These are phyloP conservation scores for Suhomyces bribrorum DNA, from an alignment of 1,139 yeast genomes.

Conservation along the genomic window DNA sequence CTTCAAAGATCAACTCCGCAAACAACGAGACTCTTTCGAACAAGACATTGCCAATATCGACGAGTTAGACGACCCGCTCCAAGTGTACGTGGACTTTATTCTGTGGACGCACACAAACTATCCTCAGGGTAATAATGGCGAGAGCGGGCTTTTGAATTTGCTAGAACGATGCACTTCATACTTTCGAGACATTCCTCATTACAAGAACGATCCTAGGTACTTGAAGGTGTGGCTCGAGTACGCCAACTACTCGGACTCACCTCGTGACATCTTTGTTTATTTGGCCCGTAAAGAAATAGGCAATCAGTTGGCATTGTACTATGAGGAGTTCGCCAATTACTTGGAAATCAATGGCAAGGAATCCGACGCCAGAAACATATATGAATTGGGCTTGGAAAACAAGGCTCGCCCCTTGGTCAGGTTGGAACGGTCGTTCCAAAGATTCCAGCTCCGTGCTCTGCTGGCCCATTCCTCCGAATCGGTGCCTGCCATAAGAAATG, in stretches of 20 bases:
- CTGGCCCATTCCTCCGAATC: not conserved
- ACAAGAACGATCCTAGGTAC: conserved; percentile 81
- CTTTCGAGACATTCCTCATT: conserved; percentile 64
- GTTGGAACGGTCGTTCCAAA: conserved; percentile 49
- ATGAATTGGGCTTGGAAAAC: conserved; percentile 57
- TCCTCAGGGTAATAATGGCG: conserved; percentile 68
- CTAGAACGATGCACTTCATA: conserved; percentile 73
- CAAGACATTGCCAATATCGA: conserved; percentile 44
- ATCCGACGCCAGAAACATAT: conserved; percentile 65
- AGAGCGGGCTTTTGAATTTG: conserved; percentile 65
- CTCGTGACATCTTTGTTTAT: conserved; percentile 71
- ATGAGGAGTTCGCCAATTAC: conserved; percentile 76
- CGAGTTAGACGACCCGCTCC: conserved; percentile 80
- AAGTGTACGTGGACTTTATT: conserved; percentile 68
- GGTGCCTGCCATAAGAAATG: conserved; percentile 15
- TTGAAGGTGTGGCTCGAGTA: conserved; percentile 80
- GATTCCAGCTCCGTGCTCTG: conserved; percentile 42
- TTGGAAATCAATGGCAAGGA: conserved; percentile 55
- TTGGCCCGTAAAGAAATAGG: conserved; percentile 79
- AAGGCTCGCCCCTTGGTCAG: conserved; percentile 67
- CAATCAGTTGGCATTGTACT: conserved; percentile 61
- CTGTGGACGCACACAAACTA: conserved; percentile 67
- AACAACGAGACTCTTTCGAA: conserved; percentile 49
- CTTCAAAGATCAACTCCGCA: conserved; percentile 28
- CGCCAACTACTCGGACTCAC: conserved; percentile 67